Evolutionary conservation across 495 filamentous ascomycete genomes (phyloP).

Genomic region (Penicillium herquei): DNA sequence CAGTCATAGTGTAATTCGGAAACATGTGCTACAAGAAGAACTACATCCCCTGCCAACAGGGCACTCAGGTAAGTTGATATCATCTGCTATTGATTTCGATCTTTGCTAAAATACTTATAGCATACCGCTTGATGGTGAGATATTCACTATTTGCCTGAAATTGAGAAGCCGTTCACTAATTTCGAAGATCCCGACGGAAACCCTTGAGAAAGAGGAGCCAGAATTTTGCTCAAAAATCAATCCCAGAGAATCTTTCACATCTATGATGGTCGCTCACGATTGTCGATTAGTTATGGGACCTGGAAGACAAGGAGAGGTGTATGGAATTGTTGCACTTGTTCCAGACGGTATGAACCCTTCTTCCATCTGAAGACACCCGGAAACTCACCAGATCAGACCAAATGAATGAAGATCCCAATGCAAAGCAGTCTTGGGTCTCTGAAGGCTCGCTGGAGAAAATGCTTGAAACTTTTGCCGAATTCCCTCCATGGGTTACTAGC

Average conservation of each 20-base stretch:
- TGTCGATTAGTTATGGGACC: constrained; percentile 25
- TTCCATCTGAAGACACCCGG: neutral
- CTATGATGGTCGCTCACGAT: constrained; percentile 22
- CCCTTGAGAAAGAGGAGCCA: constrained; percentile 16
- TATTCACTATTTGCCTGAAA: neutral
- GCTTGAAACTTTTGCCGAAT: constrained; percentile 36
- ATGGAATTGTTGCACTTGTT: constrained; percentile 20
- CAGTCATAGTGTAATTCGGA: constrained; percentile 19
- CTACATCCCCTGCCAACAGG: constrained; percentile 16
- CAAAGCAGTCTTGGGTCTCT: constrained; percentile 19
- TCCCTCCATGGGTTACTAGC: constrained; percentile 27
- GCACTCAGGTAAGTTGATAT: constrained; percentile 18
- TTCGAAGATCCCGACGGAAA: constrained; percentile 17
- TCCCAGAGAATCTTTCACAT: constrained; percentile 21
- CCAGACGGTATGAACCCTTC: constrained; percentile 14
- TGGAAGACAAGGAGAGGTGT: constrained; percentile 21
- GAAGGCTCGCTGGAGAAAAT: constrained; percentile 34
- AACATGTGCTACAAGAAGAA: constrained; percentile 11
- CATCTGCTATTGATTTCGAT: neutral
- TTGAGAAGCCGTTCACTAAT: neutral
- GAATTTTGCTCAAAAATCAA: constrained; percentile 27
- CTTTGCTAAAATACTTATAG: constrained; percentile 4
- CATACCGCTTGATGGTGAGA: constrained; percentile 25
- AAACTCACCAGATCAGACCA: constrained; percentile 11
- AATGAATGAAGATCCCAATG: constrained; percentile 24